Evolutionary conservation across 2,329 filamentous ascomycete species (phyloP).

Genomic region (Ophiostoma australiae): DNA sequence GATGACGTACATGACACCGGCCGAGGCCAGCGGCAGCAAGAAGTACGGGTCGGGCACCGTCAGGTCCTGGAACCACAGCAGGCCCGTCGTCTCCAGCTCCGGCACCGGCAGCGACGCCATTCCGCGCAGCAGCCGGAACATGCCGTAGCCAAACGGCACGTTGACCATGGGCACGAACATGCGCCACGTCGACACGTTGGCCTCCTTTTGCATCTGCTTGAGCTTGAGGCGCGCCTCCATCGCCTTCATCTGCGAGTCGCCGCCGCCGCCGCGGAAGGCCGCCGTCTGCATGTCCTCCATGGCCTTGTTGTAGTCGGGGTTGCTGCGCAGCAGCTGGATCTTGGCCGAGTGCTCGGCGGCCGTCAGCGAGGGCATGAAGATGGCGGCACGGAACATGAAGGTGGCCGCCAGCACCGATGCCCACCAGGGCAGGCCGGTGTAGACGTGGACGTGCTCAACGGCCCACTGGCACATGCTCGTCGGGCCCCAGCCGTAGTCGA

Average conservation of each 20-base stretch:
- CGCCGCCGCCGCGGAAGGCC: constrained; percentile 27
- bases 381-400: constrained; percentile 56
- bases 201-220: constrained; percentile 44
- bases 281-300: constrained; percentile 42
- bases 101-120: constrained; percentile 80
- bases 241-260: constrained; percentile 44
- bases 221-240: constrained; percentile 46
- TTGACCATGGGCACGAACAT: constrained; percentile 53
- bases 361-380: constrained; percentile 62
- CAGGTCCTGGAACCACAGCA: constrained; percentile 75
- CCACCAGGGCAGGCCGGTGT: constrained; percentile 74
- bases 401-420: constrained; percentile 64
- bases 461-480: constrained; percentile 67
- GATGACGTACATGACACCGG: constrained; percentile 48
- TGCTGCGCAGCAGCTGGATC: constrained; percentile 44
- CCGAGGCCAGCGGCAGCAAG: constrained; percentile 62
- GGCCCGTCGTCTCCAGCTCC: constrained; percentile 60
- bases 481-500: constrained; percentile 83
- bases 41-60: constrained; percentile 71
- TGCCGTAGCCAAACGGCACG: constrained; percentile 69
- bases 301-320: constrained; percentile 47
- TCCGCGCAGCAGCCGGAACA: constrained; percentile 69
- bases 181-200: constrained; percentile 50
- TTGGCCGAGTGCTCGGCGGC: constrained; percentile 59
- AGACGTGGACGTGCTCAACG: constrained; percentile 79